phyloP scores from a whole-genome alignment of 345 rosid species.

The Euphorbia pulcherrima region DNA sequence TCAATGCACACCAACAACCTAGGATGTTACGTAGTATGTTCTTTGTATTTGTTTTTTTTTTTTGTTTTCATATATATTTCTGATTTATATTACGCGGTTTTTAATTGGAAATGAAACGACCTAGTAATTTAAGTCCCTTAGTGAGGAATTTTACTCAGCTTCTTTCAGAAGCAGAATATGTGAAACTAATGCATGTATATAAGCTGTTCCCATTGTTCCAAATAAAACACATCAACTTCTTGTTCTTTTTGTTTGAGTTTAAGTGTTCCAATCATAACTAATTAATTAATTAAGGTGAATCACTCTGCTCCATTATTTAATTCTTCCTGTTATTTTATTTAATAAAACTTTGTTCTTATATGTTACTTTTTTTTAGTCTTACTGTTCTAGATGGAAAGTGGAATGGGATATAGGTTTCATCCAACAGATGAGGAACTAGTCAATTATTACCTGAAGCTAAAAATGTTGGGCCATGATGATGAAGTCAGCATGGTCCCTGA shows the following conservation, averaged over 20 bases:
- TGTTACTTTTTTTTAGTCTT: not conserved
- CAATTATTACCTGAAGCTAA: not conserved
- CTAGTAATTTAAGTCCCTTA: not conserved
- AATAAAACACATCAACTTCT: not conserved
- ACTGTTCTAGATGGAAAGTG: not conserved
- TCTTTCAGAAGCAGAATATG: not conserved
- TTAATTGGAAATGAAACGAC: no score
- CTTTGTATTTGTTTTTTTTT: no score
- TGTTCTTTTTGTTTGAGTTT: not conserved
- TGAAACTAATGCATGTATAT: no score
- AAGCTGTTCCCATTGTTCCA: not conserved
- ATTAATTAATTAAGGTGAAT: no score
- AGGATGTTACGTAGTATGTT: no score
- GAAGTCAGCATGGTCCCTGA: not conserved
- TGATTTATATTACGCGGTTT: no score
- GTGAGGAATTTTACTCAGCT: not conserved
- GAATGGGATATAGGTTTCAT: constrained; percentile 7
- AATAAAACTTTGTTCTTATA: no score
- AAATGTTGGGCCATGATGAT: not conserved
- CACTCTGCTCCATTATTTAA: no score
- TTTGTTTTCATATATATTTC: no score
- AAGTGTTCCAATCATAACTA: no score
- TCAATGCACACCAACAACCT: no score
- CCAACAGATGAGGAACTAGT: constrained; percentile 9
- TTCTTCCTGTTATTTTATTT: no score